Base-by-base conservation (phyloP, 768 basidiomycete species). In the Podaxis sp. region DNA sequence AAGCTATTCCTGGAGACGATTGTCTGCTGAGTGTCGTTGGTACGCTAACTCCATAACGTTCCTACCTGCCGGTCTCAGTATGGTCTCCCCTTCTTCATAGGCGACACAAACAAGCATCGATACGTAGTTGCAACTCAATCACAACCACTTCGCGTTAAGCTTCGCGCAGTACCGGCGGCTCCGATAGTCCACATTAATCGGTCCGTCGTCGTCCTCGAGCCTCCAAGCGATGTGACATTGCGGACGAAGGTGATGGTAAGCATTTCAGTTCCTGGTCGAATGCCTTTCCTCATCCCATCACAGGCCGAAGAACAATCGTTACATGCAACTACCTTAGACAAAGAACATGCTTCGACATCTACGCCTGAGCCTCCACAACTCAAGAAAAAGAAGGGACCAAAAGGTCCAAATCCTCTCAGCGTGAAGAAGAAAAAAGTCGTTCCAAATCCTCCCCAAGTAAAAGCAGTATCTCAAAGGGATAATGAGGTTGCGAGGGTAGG, bases 171-270 rank as follows among this genome's bases (percentile, higher is more conserved):
- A 41, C 90, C 95, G 10, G 96, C 87, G 1, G 87, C 94, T 0
- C 97, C 97, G 0, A 84, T 99, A 64, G 79, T 99, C 41, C 96
- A 97, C 73, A 82, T 97, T 64, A 96, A 94, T 69, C 90, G 92
- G 36, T 87, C 93, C 1, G 96, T 99, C 11, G 88, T 97, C 84
- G 86, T 99, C 20, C 82, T 99, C 26, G 95, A 96, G 73, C 93
- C 94, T 6, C 93, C 94, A 0, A 92, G 90, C 65, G 86, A 91
- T 60, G 80, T 80, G 2, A 99, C 95, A 1, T 70, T 94, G 11
- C 71, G 79, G 57, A 81, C 80, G 49, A 98, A 98, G 74, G 80
- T 81, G 56, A 69, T 73, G 69, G 91, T 86, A 67, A 30, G 75
- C 61, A 81, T 74, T 48, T 51, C 58, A 38, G 38, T 4, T 13